phyloP scores from a whole-genome alignment of 805 yeast species.

The Wickerhamiella qilinensis region DNA sequence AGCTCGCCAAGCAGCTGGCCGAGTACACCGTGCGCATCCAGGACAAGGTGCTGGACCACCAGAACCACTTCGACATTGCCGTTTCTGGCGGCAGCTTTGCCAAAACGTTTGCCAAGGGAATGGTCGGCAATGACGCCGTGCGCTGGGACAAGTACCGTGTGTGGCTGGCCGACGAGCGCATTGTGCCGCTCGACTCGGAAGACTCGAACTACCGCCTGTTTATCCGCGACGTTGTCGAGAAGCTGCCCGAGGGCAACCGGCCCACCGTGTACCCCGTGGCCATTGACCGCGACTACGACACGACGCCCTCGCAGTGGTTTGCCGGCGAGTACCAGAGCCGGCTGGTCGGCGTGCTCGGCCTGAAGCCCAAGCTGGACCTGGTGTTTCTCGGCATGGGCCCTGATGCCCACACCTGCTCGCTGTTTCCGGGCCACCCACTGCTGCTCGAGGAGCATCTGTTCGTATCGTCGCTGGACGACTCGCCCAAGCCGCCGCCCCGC shows the following conservation, averaged over 20 bases:
- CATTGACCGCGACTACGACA: constrained; percentile 40
- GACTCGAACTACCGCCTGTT: constrained; percentile 82
- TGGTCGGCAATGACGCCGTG: constrained; percentile 36
- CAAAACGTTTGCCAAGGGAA: constrained; percentile 46
- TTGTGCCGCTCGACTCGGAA: constrained; percentile 64
- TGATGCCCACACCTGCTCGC: constrained; percentile 88
- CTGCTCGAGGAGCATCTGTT: constrained; percentile 35
- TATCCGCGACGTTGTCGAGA: constrained; percentile 40
- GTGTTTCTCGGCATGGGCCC: constrained; percentile 84
- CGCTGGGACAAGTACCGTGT: constrained; percentile 32
- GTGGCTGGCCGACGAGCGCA: constrained; percentile 79
- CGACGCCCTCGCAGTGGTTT: constrained; percentile 35
- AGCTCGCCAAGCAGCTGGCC: constrained; percentile 55
- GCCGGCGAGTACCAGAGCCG: constrained; percentile 46
- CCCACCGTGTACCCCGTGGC: constrained; percentile 26
- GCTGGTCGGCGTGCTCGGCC: constrained; percentile 33
- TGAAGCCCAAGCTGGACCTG: constrained; percentile 33
- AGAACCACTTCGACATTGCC: constrained; percentile 49
- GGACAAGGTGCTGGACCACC: constrained; percentile 34
- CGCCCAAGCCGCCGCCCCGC: constrained; percentile 87
- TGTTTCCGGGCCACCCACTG: constrained; percentile 71
- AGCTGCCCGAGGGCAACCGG: constrained; percentile 17
- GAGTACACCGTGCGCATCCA: constrained; percentile 45
- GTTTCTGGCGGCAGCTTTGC: constrained; percentile 86
- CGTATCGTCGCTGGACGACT: constrained; percentile 56